Evolutionary conservation across 352 stramenopile genomes (phyloP), one percentile per base, ranked within the genome.

Genomic region (Thraustochytrium sp.): DNA sequence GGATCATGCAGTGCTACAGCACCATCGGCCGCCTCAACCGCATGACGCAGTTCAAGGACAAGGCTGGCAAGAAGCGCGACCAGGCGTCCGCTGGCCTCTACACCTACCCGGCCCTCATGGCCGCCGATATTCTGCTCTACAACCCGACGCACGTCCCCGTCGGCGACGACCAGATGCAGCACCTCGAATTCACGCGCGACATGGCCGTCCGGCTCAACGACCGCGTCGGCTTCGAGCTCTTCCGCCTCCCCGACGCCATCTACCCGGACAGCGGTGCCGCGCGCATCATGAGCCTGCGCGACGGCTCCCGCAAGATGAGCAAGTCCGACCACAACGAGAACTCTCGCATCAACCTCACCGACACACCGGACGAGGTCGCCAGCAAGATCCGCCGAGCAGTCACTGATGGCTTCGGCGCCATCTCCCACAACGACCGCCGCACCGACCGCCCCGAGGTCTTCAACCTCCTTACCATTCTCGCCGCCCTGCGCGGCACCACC

Each of bases 41-140:
- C 78, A 99, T 99, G 97, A 99, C 98, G 77, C 97, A 99, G 90
- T 99, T 97, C 90, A 99, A 99, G 89, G 95, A 99, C 82, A 99
- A 99, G 88, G 59, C 59, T 26, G 87, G 92, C 23, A 91, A 93
- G 84, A 74, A 38, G 18, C 51, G 63, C 31, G 83, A 77, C 2
- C 51, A 76, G 21, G 85, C 38, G 88, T 95, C 55, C 93, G 92
- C 4, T 86, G 96, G 96, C n/a, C 88, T 99, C 38, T 92, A 99
- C 78, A 93, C 94, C 26, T 99, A 99, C 87, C 97, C 97, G 0
- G 92, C 98, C 51, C 91, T 99, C 42, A 99, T 99, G 97, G 96
- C 97, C 21, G 94, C 97, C 2, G 97, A 99, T 87, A 99, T 99
- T 82, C 88, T 99, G 64, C 87, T 99, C 21, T 99, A 99, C 89